Percentiles rank a stretch among this genome's conserved stretches.
phyloP scores from a whole-genome alignment of 768 basidiomycete species.

The Agaricus subrufescens region DNA sequence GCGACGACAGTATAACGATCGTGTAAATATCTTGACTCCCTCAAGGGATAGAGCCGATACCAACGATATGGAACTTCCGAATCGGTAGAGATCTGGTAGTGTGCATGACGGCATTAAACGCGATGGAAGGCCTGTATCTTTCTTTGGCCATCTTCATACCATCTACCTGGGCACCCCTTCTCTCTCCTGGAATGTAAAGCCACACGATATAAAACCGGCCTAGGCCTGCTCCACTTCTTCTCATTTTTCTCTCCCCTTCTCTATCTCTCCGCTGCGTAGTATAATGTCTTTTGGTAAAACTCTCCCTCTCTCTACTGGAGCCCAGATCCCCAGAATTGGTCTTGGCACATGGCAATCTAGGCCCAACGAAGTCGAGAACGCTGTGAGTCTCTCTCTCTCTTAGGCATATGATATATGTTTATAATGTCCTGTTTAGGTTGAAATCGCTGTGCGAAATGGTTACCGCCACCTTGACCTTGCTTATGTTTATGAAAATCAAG shows the following conservation, averaged over 20 bases:
- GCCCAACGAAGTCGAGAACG: constrained; percentile 69
- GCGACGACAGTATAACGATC: too few relatives aligned
- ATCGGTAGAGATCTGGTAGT: too few relatives aligned
- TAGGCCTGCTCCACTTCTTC: too few relatives aligned
- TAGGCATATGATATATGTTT: too few relatives aligned
- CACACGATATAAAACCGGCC: too few relatives aligned
- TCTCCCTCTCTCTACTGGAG: constrained; percentile 40
- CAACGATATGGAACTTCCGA: too few relatives aligned
- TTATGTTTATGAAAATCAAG: not conserved
- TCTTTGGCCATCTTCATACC: not conserved
- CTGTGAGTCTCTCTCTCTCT: constrained; percentile 34
- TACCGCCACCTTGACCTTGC: not conserved
- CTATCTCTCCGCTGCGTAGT: not conserved
- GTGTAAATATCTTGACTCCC: too few relatives aligned
- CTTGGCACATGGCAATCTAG: constrained; percentile 80
- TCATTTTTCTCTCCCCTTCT: not conserved
- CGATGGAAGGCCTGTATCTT: too few relatives aligned
- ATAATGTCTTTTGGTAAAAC: constrained; percentile 39
- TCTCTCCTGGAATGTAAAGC: not conserved
- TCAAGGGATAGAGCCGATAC: too few relatives aligned
- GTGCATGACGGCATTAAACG: too few relatives aligned
- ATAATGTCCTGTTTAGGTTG: not conserved
- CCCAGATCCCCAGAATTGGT: constrained; percentile 68
- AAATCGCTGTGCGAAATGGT: not conserved
- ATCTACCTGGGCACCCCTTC: not conserved